Evolutionary conservation across 805 yeast species (phyloP).

Genomic region (Candida caryicola): DNA sequence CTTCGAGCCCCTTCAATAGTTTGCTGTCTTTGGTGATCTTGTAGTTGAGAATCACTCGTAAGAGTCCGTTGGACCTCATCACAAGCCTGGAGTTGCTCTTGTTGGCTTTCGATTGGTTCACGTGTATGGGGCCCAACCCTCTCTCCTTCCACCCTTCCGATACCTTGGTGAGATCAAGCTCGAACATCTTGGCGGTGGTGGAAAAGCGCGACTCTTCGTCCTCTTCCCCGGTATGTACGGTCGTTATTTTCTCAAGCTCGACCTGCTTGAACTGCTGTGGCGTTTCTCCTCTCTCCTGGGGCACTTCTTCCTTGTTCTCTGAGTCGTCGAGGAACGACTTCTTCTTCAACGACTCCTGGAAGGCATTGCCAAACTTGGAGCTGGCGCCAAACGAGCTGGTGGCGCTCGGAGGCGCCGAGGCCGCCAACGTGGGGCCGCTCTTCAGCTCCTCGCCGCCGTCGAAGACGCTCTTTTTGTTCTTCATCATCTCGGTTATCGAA

Average conservation of each 20-base stretch:
- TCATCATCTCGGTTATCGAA: constrained; percentile 20
- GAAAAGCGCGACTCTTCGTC: constrained; percentile 67
- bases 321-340: constrained; percentile 56
- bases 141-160: constrained; percentile 92
- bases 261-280: constrained; percentile 51
- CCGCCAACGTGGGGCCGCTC: not conserved
- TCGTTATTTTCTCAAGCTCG: constrained; percentile 54
- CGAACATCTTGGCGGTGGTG: constrained; percentile 76
- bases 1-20: constrained; percentile 75
- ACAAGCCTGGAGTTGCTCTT: constrained; percentile 61
- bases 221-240: constrained; percentile 86
- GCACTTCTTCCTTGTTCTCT: constrained; percentile 10
- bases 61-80: constrained; percentile 86
- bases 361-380: constrained; percentile 52
- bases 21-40: constrained; percentile 63
- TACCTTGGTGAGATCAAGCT: constrained; percentile 61
- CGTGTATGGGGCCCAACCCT: constrained; percentile 85
- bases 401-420: constrained; percentile 8
- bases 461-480: constrained; percentile 25
- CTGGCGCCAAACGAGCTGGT: constrained; percentile 43
- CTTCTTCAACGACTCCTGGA: constrained; percentile 48
- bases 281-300: constrained; percentile 10
- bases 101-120: constrained; percentile 50
- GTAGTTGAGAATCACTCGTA: constrained; percentile 77
- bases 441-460: constrained; percentile 13